A percentile compares a stretch with the other conserved stretches of the same genome.
These are phyloP conservation scores for Coemansia sp. DNA, from an alignment of 192 early-diverging fungal species.

Conservation along the genomic window DNA sequence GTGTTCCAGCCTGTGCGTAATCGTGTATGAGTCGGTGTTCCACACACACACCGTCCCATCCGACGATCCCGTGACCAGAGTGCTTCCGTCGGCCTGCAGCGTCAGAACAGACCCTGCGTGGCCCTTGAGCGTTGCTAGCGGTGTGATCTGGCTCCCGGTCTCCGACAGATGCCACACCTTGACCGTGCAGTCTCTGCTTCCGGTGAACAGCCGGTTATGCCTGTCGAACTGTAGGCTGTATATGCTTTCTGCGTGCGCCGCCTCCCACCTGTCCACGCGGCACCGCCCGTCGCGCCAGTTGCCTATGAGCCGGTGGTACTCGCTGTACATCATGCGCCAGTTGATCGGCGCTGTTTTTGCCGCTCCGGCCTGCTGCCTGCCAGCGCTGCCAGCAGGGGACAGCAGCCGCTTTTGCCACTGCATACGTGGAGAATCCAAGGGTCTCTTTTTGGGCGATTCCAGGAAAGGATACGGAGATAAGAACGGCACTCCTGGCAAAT, in stretches of 20 bases:
- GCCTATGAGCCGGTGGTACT: slow-evolving; percentile 63
- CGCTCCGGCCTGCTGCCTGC: not conserved
- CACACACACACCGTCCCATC: slow-evolving; percentile 72
- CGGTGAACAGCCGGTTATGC: slow-evolving; percentile 67
- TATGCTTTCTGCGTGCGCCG: slow-evolving; percentile 80
- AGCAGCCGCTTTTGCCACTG: not conserved
- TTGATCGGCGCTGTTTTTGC: slow-evolving; percentile 49
- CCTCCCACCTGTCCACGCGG: slow-evolving; percentile 61
- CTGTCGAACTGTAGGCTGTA: slow-evolving; percentile 83
- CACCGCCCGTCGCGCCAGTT: slow-evolving; percentile 77
- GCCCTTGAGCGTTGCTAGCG: slow-evolving; percentile 63
- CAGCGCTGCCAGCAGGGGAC: not conserved
- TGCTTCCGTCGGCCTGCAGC: slow-evolving; percentile 73
- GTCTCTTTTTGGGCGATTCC: not conserved
- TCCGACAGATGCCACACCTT: slow-evolving; percentile 80
- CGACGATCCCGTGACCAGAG: slow-evolving; percentile 71
- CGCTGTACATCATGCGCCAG: slow-evolving; percentile 74
- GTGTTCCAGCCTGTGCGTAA: slow-evolving; percentile 60
- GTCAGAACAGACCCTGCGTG: slow-evolving; percentile 85
- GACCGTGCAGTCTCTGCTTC: slow-evolving; percentile 69
- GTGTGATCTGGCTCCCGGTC: slow-evolving; percentile 45
- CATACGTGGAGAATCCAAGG: not conserved
- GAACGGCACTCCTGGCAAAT: not conserved
- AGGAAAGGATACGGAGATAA: not conserved
- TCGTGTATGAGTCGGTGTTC: slow-evolving; percentile 64